Evolutionary conservation across 2,329 filamentous ascomycete genomes (phyloP).

Genomic region (Colletotrichum godetiae): DNA sequence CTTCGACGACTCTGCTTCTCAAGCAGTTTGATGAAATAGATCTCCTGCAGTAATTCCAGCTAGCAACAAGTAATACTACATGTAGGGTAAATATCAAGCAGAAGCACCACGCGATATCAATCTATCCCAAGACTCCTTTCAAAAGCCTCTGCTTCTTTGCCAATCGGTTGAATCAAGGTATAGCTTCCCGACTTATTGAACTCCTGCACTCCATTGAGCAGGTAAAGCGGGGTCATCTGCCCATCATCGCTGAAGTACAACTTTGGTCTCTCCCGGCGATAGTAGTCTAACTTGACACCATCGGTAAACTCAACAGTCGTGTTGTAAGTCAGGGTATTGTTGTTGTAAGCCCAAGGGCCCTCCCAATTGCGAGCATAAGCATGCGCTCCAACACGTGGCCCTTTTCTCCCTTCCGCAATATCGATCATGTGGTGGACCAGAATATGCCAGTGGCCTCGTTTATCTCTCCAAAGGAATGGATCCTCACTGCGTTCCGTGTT

Average conservation of each 20-base stretch:
- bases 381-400: constrained; percentile 44
- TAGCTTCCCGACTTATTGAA: constrained; percentile 42
- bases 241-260: constrained; percentile 60
- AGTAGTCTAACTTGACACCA: constrained; percentile 50
- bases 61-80: not conserved
- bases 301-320: constrained; percentile 49
- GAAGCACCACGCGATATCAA: not conserved
- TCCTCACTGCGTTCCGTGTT: constrained; percentile 41
- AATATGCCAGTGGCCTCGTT: constrained; percentile 46
- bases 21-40: too few relatives aligned
- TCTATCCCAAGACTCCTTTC: not conserved
- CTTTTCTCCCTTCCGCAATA: constrained; percentile 42
- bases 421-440: constrained; percentile 46
- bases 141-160: constrained; percentile 9
- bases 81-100: not conserved
- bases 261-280: constrained; percentile 59
- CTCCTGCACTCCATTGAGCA: constrained; percentile 60
- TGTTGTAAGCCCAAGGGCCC: constrained; percentile 45
- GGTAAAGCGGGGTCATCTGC: constrained; percentile 56
- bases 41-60: not conserved
- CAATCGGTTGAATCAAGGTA: constrained; percentile 40
- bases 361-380: constrained; percentile 41
- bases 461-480: constrained; percentile 48
- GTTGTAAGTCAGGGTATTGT: constrained; percentile 41
- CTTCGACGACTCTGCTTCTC: too few relatives aligned